A percentile compares a stretch with the other conserved stretches of the same genome.
Evolutionary conservation across 495 filamentous ascomycete species (phyloP).

Genomic region (Amphirosellinia nigrospora): DNA sequence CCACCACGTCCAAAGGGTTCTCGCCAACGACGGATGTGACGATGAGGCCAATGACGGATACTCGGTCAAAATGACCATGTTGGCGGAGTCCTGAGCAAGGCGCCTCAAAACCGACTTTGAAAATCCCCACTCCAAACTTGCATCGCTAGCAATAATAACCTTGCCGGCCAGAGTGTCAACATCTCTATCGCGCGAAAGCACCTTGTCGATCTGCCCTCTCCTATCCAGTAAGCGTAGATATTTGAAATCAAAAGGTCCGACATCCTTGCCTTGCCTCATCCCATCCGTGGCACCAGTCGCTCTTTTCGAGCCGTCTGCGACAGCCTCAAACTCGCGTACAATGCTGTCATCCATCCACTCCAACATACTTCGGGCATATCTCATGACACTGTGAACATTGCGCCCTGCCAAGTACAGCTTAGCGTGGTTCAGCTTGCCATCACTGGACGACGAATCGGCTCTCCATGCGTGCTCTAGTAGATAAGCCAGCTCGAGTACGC

Average conservation of each 20-base stretch:
- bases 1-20: conserved; percentile 75
- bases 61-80: conserved; percentile 87
- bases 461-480: conserved; percentile 91
- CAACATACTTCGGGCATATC: conserved; percentile 90
- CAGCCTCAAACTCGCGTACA: conserved; percentile 86
- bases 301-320: conserved; percentile 58
- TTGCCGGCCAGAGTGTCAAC: conserved; percentile 55
- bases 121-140: conserved; percentile 93
- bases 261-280: conserved; percentile 48
- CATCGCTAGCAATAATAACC: conserved; percentile 91
- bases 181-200: conserved; percentile 50
- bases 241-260: conserved; percentile 88
- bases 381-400: conserved; percentile 80
- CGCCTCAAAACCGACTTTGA: conserved; percentile 80
- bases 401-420: conserved; percentile 83
- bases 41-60: conserved; percentile 49
- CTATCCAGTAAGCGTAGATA: conserved; percentile 82
- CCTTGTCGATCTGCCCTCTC: conserved; percentile 71
- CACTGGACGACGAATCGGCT: conserved; percentile 60
- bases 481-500: conserved; percentile 92
- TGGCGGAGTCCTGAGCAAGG: conserved; percentile 75
- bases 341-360: conserved; percentile 99
- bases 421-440: conserved; percentile 68
- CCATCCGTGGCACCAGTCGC: conserved; percentile 50
- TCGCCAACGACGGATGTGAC: conserved; percentile 54